Evolutionary conservation across 805 yeast genomes (phyloP).

Genomic region (Cyberlindnera maritima): DNA sequence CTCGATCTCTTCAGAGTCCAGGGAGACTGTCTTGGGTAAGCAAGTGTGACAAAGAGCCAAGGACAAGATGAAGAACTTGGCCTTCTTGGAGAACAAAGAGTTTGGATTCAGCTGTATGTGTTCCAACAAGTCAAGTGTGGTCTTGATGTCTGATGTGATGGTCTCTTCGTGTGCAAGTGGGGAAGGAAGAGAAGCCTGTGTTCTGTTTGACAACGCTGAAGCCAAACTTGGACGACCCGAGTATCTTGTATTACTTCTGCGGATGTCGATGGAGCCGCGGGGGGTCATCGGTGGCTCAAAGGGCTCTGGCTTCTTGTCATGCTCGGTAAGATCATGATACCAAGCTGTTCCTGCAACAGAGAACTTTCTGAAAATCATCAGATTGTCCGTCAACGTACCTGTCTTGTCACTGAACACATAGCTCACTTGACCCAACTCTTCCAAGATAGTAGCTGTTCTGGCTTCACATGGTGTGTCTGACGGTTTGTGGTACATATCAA

Average conservation of each 20-base stretch:
- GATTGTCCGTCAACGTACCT: constrained; percentile 93
- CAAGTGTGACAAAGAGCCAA: constrained; percentile 90
- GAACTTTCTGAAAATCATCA: constrained; percentile 88
- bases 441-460: constrained; percentile 91
- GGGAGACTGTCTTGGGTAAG: constrained; percentile 57
- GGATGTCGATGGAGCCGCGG: constrained; percentile 38
- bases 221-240: constrained; percentile 61
- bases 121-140: constrained; percentile 64
- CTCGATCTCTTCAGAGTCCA: constrained; percentile 47
- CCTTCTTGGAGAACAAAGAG: constrained; percentile 64
- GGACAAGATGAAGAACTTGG: constrained; percentile 74
- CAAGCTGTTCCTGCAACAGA: constrained; percentile 87
- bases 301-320: constrained; percentile 4
- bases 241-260: constrained; percentile 38
- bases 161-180: constrained; percentile 2
- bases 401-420: constrained; percentile 95
- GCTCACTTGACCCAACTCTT: constrained; percentile 95
- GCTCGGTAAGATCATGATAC: constrained; percentile 68
- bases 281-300: constrained; percentile 2
- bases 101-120: constrained; percentile 73
- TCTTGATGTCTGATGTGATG: constrained; percentile 31
- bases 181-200: neutral
- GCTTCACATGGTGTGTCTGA: constrained; percentile 92
- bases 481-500: constrained; percentile 88
- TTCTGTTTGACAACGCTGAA: constrained; percentile 31